Evolutionary conservation across 2,329 filamentous ascomycete species (phyloP).

Genomic region (Penicillium sp.): DNA sequence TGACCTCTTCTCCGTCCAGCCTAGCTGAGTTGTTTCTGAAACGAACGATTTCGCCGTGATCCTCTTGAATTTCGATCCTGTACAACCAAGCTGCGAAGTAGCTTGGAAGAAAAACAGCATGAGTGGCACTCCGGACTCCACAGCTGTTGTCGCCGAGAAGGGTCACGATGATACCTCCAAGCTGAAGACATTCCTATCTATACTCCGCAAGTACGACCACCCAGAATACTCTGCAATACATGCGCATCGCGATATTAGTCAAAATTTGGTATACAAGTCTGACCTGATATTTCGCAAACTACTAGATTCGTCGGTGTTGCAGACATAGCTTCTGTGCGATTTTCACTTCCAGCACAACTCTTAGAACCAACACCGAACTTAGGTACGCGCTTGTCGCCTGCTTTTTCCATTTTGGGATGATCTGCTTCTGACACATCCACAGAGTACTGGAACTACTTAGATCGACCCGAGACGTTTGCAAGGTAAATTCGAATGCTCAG

Average conservation of each 20-base stretch:
- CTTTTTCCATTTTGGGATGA: too few species aligned
- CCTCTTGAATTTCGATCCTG: background rate
- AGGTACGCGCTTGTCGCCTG: conserved; percentile 42
- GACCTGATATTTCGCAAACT: conserved; percentile 13
- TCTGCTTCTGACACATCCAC: conserved; percentile 7
- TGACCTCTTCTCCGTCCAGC: background rate
- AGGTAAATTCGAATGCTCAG: conserved; percentile 45
- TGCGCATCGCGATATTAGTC: background rate
- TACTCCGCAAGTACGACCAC: conserved; percentile 72
- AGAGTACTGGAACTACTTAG: conserved; percentile 99
- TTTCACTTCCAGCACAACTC: conserved; percentile 91
- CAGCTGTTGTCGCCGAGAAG: conserved; percentile 45
- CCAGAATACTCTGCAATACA: background rate
- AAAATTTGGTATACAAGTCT: conserved; percentile 7
- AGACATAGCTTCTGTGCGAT: conserved; percentile 92
- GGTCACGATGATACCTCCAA: conserved; percentile 76
- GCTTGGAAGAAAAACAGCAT: background rate
- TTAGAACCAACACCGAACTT: conserved; percentile 94
- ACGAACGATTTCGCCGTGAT: background rate
- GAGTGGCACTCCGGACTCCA: conserved; percentile 7
- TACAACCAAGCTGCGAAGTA: background rate
- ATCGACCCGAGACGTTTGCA: conserved; percentile 85
- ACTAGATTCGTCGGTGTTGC: conserved; percentile 94
- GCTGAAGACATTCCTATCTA: conserved; percentile 80
- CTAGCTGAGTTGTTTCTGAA: background rate